Percentiles rank a stretch among this genome's conserved stretches.
phyloP scores from a whole-genome alignment of 805 yeast species.

The Candida vartiovaarae region DNA sequence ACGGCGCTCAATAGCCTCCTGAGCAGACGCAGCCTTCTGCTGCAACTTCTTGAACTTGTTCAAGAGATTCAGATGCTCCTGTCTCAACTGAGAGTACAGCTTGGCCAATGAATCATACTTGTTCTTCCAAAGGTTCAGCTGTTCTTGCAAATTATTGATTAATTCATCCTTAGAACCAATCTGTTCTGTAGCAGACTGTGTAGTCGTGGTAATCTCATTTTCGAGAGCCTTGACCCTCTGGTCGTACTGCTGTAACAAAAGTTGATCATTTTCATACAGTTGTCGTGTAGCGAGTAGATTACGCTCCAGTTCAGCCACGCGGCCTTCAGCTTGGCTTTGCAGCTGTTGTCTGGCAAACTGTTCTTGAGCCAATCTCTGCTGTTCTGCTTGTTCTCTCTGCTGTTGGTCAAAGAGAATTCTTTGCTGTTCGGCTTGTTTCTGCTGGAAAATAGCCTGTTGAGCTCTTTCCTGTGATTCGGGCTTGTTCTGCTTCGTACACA shows the following conservation, averaged over 20 bases:
- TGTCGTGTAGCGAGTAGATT: conserved; percentile 68
- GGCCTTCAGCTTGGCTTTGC: conserved; percentile 68
- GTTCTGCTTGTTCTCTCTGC: conserved; percentile 59
- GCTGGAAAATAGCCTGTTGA: conserved; percentile 57
- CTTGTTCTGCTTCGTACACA: conserved; percentile 52
- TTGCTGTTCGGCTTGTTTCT: conserved; percentile 60
- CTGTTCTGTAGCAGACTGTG: conserved; percentile 64
- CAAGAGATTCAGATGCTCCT: conserved; percentile 78
- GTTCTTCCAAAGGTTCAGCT: conserved; percentile 68
- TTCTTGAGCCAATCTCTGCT: conserved; percentile 65
- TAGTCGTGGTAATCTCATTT: conserved; percentile 54
- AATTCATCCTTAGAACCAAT: conserved; percentile 72
- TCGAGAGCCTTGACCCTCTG: conserved; percentile 77
- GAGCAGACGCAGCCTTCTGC: conserved; percentile 83
- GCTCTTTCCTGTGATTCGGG: conserved; percentile 55
- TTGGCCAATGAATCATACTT: conserved; percentile 89
- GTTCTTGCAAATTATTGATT: conserved; percentile 61
- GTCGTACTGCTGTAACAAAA: conserved; percentile 81
- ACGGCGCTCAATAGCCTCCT: conserved; percentile 78
- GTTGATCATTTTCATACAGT: conserved; percentile 82
- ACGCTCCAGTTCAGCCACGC: conserved; percentile 75
- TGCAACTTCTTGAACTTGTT: conserved; percentile 74
- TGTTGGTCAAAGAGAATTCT: conserved; percentile 67
- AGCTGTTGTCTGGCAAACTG: conserved; percentile 60
- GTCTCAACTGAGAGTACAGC: conserved; percentile 83